phyloP scores from a whole-genome alignment of 345 rosid genomes.

The Cardamine resedifolia region DNA sequence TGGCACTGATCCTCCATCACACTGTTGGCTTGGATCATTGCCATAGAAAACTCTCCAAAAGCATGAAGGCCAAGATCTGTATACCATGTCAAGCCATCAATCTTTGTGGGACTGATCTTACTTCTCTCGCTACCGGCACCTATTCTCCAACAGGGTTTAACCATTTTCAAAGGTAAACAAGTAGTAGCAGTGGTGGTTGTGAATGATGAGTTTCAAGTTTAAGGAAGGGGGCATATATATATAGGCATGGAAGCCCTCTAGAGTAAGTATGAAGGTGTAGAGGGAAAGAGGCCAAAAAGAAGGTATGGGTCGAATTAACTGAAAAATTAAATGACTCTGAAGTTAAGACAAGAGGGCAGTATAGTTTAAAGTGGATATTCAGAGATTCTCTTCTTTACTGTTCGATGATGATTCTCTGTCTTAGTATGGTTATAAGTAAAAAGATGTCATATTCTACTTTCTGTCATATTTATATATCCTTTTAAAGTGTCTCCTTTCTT shows the following conservation, averaged over 20 bases:
- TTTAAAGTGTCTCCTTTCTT: not conserved
- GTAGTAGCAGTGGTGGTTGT: constrained; percentile 9
- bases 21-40: constrained; percentile 73
- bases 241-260: constrained; percentile 35
- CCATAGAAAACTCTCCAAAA: constrained; percentile 80
- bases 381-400: constrained; percentile 49
- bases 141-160: constrained; percentile 64
- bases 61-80: constrained; percentile 64
- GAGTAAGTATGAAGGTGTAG: constrained; percentile 26
- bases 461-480: not conserved
- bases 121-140: constrained; percentile 41
- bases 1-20: constrained; percentile 81
- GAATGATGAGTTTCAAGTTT: constrained; percentile 28
- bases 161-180: constrained; percentile 43
- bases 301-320: constrained; percentile 67
- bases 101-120: constrained; percentile 38
- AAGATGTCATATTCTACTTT: constrained; percentile 27
- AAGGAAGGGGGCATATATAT: constrained; percentile 29
- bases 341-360: constrained; percentile 52
- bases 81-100: constrained; percentile 68
- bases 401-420: constrained; percentile 36
- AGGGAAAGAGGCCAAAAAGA: constrained; percentile 44
- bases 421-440: not conserved
- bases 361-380: constrained; percentile 46
- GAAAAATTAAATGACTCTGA: constrained; percentile 32